phyloP scores from a whole-genome alignment of 495 filamentous ascomycete species.

The Pseudevernia furfuracea region DNA sequence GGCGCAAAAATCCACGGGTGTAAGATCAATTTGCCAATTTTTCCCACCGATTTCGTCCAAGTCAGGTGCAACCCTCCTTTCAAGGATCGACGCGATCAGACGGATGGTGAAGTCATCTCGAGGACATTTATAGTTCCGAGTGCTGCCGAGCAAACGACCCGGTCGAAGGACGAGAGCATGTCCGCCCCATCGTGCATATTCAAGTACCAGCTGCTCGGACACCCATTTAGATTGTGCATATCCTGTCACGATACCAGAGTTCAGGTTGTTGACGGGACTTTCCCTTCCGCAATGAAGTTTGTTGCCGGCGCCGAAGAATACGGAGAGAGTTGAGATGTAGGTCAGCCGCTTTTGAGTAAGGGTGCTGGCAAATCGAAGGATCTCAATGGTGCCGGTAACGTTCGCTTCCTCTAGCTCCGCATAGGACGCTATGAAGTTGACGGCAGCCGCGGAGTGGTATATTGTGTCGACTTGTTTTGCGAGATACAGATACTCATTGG shows the following conservation, averaged over 20 bases:
- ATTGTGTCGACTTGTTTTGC: slow-evolving; percentile 7
- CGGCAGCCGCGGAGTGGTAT: slow-evolving; percentile 53
- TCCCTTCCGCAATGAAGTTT: slow-evolving; percentile 51
- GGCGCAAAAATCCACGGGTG: slow-evolving; percentile 6
- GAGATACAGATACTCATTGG: background rate
- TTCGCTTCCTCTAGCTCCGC: slow-evolving; percentile 53
- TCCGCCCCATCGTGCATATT: slow-evolving; percentile 24
- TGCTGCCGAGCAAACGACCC: slow-evolving; percentile 5
- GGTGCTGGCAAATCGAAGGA: slow-evolving; percentile 51
- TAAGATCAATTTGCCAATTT: slow-evolving; percentile 7
- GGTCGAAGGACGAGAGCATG: slow-evolving; percentile 1
- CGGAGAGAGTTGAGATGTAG: slow-evolving; percentile 62
- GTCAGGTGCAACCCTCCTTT: background rate
- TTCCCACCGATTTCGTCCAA: background rate
- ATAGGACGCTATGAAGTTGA: slow-evolving; percentile 62
- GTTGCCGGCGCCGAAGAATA: slow-evolving; percentile 49
- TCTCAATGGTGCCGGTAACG: slow-evolving; percentile 54
- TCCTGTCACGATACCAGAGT: slow-evolving; percentile 51
- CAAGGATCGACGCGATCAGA: background rate
- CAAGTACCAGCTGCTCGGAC: slow-evolving; percentile 57
- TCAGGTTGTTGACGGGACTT: slow-evolving; percentile 52
- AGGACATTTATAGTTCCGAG: slow-evolving; percentile 1
- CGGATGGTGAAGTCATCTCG: slow-evolving; percentile 6
- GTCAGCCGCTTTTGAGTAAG: slow-evolving; percentile 45
- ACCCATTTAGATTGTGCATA: slow-evolving; percentile 64